Conservation (phyloP, 2,329 filamentous ascomycete species). For the Graphiopsis chlorocephala region DNA sequence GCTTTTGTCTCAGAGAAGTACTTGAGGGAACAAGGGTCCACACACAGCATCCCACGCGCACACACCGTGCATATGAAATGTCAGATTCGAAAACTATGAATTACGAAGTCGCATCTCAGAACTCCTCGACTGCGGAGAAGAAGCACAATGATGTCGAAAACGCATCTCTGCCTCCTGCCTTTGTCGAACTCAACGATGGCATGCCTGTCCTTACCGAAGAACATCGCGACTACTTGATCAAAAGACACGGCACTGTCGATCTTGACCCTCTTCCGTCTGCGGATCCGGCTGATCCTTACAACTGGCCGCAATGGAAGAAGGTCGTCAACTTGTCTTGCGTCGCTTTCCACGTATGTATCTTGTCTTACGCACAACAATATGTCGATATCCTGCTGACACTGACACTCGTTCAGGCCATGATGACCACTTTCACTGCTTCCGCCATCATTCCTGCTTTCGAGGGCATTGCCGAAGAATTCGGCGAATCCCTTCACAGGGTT, state of each 20-base stretch:
- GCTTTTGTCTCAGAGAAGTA: not conserved
- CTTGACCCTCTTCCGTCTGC: slow-evolving; percentile 53
- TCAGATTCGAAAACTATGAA: not conserved
- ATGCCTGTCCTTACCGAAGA: slow-evolving; percentile 40
- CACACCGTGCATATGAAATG: not conserved
- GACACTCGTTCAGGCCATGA: slow-evolving; percentile 42
- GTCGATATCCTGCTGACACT: not conserved
- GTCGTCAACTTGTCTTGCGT: slow-evolving; percentile 53
- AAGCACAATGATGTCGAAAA: not conserved
- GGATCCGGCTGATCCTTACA: slow-evolving; percentile 54
- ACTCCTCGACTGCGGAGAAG: slow-evolving; percentile 4
- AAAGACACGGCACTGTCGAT: slow-evolving; percentile 53
- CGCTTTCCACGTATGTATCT: slow-evolving; percentile 40
- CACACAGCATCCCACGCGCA: not conserved
- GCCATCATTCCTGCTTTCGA: slow-evolving; percentile 56
- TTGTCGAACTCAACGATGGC: slow-evolving; percentile 18
- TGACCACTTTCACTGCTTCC: slow-evolving; percentile 56
- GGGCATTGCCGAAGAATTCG: slow-evolving; percentile 52
- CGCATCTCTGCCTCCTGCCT: not conserved
- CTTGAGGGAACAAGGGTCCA: not conserved
- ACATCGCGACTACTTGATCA: slow-evolving; percentile 51
- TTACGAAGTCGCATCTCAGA: slow-evolving; percentile 13
- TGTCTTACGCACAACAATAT: not conserved
- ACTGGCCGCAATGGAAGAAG: slow-evolving; percentile 55
- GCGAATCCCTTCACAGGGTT: slow-evolving; percentile 47